Percentiles rank a stretch among this genome's conserved stretches.
These are phyloP conservation scores for Aspergillus niger DNA, from an alignment of 2,329 filamentous ascomycete genomes.

Conservation along the genomic window DNA sequence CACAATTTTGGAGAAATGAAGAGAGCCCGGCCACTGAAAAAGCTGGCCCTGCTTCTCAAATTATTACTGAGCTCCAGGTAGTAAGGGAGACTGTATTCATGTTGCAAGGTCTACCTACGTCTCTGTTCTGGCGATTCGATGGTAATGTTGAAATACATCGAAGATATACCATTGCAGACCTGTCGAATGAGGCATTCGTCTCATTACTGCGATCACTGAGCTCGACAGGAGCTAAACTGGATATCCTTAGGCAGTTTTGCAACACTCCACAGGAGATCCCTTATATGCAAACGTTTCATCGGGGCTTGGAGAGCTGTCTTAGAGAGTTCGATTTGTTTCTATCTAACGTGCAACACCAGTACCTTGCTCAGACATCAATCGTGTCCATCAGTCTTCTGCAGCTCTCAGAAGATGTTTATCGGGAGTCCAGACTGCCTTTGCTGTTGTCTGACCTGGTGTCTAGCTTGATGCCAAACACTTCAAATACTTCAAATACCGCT, in stretches of 20 bases:
- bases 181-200: slow-evolving; percentile 34
- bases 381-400: slow-evolving; percentile 67
- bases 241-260: slow-evolving; percentile 53
- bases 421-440: slow-evolving; percentile 57
- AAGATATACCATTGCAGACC: slow-evolving; percentile 38
- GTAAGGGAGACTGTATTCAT: slow-evolving; percentile 81
- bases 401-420: slow-evolving; percentile 60
- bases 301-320: slow-evolving; percentile 61
- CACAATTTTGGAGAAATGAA: slow-evolving; percentile 52
- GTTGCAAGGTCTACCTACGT: slow-evolving; percentile 76
- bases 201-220: slow-evolving; percentile 48
- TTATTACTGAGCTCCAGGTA: slow-evolving; percentile 70
- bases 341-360: slow-evolving; percentile 61
- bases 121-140: slow-evolving; percentile 60
- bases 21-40: slow-evolving; percentile 20
- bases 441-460: slow-evolving; percentile 64
- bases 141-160: slow-evolving; percentile 40
- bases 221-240: slow-evolving; percentile 51
- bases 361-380: slow-evolving; percentile 57
- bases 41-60: slow-evolving; percentile 25
- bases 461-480: slow-evolving; percentile 51
- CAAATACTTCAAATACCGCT: slow-evolving; percentile 50
- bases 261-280: slow-evolving; percentile 52
- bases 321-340: slow-evolving; percentile 60
- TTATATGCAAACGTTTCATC: slow-evolving; percentile 71